A percentile compares a stretch with the other conserved stretches of the same genome.
These are phyloP conservation scores for Geosmithia putterillii DNA, from an alignment of 2,329 filamentous ascomycete species.

Conservation along the genomic window DNA sequence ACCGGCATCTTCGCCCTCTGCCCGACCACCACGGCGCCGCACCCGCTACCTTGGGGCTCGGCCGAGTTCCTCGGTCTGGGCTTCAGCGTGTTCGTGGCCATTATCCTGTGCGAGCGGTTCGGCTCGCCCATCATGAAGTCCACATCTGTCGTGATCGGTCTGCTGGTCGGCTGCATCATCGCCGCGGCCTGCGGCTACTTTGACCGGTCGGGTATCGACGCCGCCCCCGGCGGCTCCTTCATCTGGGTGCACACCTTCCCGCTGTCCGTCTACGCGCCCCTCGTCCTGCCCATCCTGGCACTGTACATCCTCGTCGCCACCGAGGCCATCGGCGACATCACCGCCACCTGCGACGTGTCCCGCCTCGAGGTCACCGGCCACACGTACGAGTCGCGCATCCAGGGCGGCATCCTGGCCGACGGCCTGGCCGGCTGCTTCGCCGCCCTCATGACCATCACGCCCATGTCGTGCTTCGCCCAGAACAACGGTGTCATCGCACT, in stretches of 20 bases:
- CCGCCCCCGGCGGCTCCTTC: conserved; percentile 60
- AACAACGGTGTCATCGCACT: conserved; percentile 79
- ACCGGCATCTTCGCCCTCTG: conserved; percentile 50
- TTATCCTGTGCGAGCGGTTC: conserved; percentile 70
- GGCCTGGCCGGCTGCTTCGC: conserved; percentile 65
- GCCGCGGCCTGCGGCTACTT: conserved; percentile 71
- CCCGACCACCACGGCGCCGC: conserved; percentile 54
- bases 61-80: conserved; percentile 69
- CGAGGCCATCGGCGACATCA: conserved; percentile 71
- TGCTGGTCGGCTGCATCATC: conserved; percentile 66
- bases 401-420: conserved; percentile 68
- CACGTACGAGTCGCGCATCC: conserved; percentile 63
- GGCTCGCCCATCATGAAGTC: conserved; percentile 79
- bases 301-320: conserved; percentile 64
- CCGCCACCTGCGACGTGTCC: conserved; percentile 71
- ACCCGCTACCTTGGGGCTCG: conserved; percentile 64
- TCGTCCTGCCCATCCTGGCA: conserved; percentile 59
- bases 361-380: conserved; percentile 60
- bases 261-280: conserved; percentile 57
- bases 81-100: conserved; percentile 68
- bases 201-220: conserved; percentile 56
- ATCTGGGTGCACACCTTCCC: conserved; percentile 72
- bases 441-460: conserved; percentile 66
- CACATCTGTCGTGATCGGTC: conserved; percentile 61
- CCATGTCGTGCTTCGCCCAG: conserved; percentile 71